Base-by-base conservation (phyloP, 1,139 yeast genomes). In the Dujonia santamariae region DNA sequence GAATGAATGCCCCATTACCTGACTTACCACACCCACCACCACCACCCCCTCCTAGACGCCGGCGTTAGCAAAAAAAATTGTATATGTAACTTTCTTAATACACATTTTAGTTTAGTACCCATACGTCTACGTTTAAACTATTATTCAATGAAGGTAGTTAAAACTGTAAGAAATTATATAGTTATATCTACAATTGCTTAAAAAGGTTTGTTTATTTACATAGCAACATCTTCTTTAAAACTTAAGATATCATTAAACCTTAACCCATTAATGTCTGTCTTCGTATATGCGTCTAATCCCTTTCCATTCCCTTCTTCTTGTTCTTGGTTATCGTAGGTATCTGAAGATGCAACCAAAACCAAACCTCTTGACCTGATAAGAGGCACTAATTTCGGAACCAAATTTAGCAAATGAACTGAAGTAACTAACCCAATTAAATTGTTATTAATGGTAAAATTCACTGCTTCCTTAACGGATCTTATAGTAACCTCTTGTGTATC, bases 381-480 rank as follows among this genome's bases (percentile, higher is more conserved):
- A 19, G 85, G 85, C 4, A 83, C 75, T 29, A 90, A 61, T 38
- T 83, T 80, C 0, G 95, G 95, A 19, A 86, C 92, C 29, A 88
- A 64, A 26, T 72, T 66, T 38, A 92, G 62, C 40, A 90, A 55
- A 40, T 82, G 80, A 19, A 78, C 74, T 0, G 95, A 87, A 15
- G 87, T 77, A 16, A 87, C 80, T 15, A 92, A 57, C 15, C 98
- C 98, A 42, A 92, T 69, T 39, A 92, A 67, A 53, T 92, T 92
- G 54, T 92, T 92, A 40, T 74, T 72, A 7, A 81, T 73, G 1
- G 97, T 90, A 55, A 87, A 90, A 39, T 73, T 73, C 2, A 68
- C 72, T 1, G 74, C 75, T 40, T 69, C 73, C 40, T 69, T 68
- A 19, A 70, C 67, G 1, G 74, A 67, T 35, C 71, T 53, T n/a